Evolutionary conservation across 1,139 yeast genomes (phyloP), one percentile per base, ranked within the genome.

Genomic region (Hansenula lynferdii): DNA sequence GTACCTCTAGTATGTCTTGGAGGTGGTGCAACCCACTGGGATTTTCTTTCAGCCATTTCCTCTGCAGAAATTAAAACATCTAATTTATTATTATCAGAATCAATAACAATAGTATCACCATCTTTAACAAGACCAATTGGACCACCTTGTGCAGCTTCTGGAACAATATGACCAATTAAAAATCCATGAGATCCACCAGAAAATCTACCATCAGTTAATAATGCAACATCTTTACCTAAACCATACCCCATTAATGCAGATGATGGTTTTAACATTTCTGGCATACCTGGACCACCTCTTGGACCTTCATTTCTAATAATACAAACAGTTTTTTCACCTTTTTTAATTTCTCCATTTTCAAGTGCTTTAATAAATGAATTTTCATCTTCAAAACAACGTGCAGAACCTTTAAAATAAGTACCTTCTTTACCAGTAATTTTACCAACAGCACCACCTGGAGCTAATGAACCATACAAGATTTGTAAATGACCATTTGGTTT

Each of bases 201-300:
- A 74, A 92, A 92, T 72, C 98, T 81, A 54, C 98, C 98, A 61
- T 92, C 98, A 37, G 98, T 92, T 56, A 92, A 73, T 52, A 92
- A 74, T 27, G 98, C 98, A 56, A 87, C 96, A 57, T 92, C 97
- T 66, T 90, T 79, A 60, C 98, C 98, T 51, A 92, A 75, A 57
- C 98, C 98, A 65, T 89, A 89, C 54, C 98, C 98, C 97, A 92
- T 92, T 50, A 92, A 72, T 11, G 97, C 96, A 46, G 95, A 81
- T 18, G 96, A 86, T 31, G 98, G 98, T 69, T 92, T 92, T 65
- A 92, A 79, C 98, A 92, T 92, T 69, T 92, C 98, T 38, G 98
- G 97, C 98, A 92, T 92, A 69, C 98, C 98, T 60, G 98, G 98
- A 48, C 97, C 98, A 69, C 98, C 98, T 69, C 81, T 89, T 64